Base-by-base conservation (phyloP, 2,329 filamentous ascomycete species). In the Colletotrichum endophyticum region DNA sequence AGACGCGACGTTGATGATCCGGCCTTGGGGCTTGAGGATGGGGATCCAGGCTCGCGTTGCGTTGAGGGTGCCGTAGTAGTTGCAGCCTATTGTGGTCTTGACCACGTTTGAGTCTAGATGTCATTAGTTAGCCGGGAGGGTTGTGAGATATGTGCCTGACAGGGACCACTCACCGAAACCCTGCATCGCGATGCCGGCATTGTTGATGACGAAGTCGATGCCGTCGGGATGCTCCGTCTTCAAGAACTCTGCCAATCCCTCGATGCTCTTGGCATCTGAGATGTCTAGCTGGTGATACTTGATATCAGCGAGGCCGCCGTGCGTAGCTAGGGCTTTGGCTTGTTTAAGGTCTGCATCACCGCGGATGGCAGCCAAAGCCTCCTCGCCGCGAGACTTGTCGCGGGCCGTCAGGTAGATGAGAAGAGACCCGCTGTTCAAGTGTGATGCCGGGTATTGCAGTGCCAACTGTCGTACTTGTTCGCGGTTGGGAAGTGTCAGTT, bases 321-420 rank as follows among this genome's bases (percentile, higher is more conserved):
- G 75, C n/a, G 73, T 84, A 11, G 78, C 79, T 11, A 91, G 82
- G 2, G 86, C 89, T 78, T 87, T 87, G 25, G 88, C 87, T 44
- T 85, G 73, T 76, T 87, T 86, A 36, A 91, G 79, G 61, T 86
- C 84, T 2, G 83, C 79, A 75, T 91, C 89, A 36, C 83, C 78
- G 22, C 86, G 80, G 9, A 91, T 83, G 9, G 81, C 79, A 15
- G 85, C 82, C 15, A 90, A 78, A 0, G 89, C 89, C 53, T 85
- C 85, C 79, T 88, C 85, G 49, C 89, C 89, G 69, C 87, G 82
- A 32, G 84, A 80, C 61, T 85, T 80, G 66, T 89, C 89, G 70
- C 89, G 87, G 1, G 89, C 88, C 3, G 89, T 90, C 3, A 91
- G 84, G 81, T 91, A 91, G 71, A 91, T 89, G 39, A 89, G 82